These are phyloP conservation scores for Metschnikowia anglica DNA, from an alignment of 805 yeast genomes.

Conservation along the genomic window DNA sequence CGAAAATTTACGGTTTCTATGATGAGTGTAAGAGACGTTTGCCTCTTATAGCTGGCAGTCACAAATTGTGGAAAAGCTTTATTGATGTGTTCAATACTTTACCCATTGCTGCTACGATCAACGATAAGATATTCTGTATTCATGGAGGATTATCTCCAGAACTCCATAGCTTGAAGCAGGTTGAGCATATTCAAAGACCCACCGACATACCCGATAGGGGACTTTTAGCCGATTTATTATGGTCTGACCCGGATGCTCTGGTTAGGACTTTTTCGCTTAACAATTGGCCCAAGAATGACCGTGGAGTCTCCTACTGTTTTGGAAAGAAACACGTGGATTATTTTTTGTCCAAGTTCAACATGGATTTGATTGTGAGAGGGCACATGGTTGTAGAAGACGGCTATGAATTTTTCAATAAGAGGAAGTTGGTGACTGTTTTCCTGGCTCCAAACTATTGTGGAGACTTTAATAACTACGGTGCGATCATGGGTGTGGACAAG, in stretches of 20 bases:
- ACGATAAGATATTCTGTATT: conserved; percentile 56
- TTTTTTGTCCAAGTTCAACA: conserved; percentile 63
- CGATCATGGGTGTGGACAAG: conserved; percentile 71
- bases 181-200: conserved; percentile 70
- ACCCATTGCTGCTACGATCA: conserved; percentile 62
- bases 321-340: conserved; percentile 71
- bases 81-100: conserved; percentile 58
- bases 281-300: conserved; percentile 79
- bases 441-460: conserved; percentile 86
- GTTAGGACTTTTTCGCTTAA: conserved; percentile 33
- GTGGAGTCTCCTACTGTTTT: conserved; percentile 80
- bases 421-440: conserved; percentile 74
- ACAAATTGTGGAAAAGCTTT: conserved; percentile 50
- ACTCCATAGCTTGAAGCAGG: conserved; percentile 60
- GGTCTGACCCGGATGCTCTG: conserved; percentile 75
- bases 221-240: conserved; percentile 68
- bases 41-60: conserved; percentile 25
- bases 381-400: conserved; percentile 93
- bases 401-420: conserved; percentile 73
- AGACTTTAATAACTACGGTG: conserved; percentile 77
- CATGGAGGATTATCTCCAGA: conserved; percentile 80
- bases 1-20: conserved; percentile 59
- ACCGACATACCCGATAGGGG: conserved; percentile 85
- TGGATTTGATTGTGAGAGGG: conserved; percentile 78
- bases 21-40: conserved; percentile 60